Percentiles rank a stretch among this genome's conserved stretches.
phyloP scores from a whole-genome alignment of 495 filamentous ascomycete species.

The Schizothecium vesticola region DNA sequence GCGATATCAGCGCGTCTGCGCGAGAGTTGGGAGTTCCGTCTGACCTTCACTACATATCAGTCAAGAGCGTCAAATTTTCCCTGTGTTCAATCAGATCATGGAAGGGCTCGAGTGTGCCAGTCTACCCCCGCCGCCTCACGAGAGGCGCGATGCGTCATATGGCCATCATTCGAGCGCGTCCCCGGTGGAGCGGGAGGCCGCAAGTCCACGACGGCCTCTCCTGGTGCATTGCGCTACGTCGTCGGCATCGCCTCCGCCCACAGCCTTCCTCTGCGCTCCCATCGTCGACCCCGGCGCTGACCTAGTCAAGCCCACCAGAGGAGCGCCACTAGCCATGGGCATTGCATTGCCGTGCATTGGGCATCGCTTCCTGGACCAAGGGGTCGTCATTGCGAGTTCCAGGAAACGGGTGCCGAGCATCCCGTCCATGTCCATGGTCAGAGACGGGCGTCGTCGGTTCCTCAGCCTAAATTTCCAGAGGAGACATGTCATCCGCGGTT shows the following conservation, averaged over 20 bases:
- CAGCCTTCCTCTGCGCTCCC: not conserved
- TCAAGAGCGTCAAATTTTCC: not conserved
- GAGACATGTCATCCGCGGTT: not conserved
- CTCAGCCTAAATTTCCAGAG: constrained; percentile 12
- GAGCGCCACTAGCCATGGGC: not conserved
- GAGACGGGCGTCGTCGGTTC: not conserved
- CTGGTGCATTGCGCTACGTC: not conserved
- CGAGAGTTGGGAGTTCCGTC: not conserved
- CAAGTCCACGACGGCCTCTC: not conserved
- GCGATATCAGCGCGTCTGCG: constrained; percentile 9
- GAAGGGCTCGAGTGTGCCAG: not conserved
- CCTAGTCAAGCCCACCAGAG: not conserved
- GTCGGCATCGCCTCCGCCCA: not conserved
- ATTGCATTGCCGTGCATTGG: not conserved
- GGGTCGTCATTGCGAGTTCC: not conserved
- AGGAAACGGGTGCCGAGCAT: not conserved
- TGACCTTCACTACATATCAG: constrained; percentile 1
- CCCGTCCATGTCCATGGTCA: not conserved
- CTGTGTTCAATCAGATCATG: not conserved
- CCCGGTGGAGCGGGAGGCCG: not conserved
- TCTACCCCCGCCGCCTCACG: not conserved
- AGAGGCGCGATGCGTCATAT: constrained; percentile 6
- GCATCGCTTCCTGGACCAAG: not conserved
- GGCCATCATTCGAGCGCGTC: constrained; percentile 1
- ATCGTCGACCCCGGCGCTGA: not conserved